Evolutionary conservation across 2,329 filamentous ascomycete species (phyloP).

Genomic region (Colletotrichum musicola): DNA sequence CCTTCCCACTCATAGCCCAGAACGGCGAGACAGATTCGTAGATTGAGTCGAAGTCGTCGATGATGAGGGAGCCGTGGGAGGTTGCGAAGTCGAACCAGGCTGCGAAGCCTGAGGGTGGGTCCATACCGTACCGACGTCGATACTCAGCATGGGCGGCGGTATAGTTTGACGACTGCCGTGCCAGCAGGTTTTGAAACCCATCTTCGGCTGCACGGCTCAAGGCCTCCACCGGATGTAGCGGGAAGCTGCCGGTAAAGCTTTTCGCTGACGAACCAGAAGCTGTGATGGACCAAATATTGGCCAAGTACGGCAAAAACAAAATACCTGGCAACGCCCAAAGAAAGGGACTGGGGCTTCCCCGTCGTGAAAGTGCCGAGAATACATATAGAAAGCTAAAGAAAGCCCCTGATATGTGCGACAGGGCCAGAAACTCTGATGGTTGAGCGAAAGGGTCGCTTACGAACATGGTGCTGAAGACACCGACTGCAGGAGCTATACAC

Average conservation of each 20-base stretch:
- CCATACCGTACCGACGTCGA: conserved; percentile 53
- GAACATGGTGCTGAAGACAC: background rate
- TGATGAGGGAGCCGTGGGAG: conserved; percentile 56
- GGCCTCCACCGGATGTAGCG: conserved; percentile 4
- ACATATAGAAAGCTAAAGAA: background rate
- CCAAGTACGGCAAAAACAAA: background rate
- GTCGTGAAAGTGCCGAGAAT: background rate
- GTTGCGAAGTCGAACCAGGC: conserved; percentile 59
- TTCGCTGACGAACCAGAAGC: background rate
- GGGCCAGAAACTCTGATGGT: background rate
- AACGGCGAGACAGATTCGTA: conserved; percentile 56
- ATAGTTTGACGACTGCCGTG: conserved; percentile 8
- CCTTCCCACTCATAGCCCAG: conserved; percentile 51
- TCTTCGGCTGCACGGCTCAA: background rate
- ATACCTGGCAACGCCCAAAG: background rate
- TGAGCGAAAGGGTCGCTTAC: background rate
- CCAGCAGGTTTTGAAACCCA: conserved; percentile 1
- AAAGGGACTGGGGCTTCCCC: background rate
- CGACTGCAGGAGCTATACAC: conserved; percentile 6
- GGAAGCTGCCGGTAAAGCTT: background rate
- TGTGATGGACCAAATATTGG: background rate
- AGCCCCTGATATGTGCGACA: background rate
- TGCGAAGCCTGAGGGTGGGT: conserved; percentile 61
- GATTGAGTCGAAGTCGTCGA: conserved; percentile 64
- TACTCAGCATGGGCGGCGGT: conserved; percentile 56